Evolutionary conservation across 495 filamentous ascomycete species (phyloP).

Genomic region (Melanomma pulvis-pyrius): DNA sequence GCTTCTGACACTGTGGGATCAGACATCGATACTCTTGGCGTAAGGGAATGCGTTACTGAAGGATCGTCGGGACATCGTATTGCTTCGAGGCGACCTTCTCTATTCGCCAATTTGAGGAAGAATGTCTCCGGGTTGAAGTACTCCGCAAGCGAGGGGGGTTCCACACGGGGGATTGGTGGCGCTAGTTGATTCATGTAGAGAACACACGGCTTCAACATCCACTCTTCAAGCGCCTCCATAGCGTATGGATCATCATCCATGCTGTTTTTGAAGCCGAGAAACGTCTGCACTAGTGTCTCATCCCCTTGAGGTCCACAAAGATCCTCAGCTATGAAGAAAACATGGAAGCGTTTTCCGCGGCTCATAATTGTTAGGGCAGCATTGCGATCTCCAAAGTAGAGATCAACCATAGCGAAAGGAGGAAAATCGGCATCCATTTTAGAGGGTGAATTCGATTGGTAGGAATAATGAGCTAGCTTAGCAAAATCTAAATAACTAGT

Average conservation of each 20-base stretch:
- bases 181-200: not conserved
- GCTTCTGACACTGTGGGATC: not conserved
- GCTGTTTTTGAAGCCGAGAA: not conserved
- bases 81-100: not conserved
- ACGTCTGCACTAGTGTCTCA: not conserved
- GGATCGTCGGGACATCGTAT: not conserved
- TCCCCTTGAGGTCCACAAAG: not conserved
- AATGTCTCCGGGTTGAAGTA: constrained; percentile 4
- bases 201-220: not conserved
- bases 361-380: not conserved
- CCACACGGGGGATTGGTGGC: not conserved
- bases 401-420: constrained; percentile 1
- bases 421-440: not conserved
- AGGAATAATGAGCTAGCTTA: not conserved
- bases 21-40: not conserved
- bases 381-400: not conserved
- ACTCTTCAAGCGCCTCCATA: not conserved
- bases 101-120: constrained; percentile 1
- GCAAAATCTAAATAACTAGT: not conserved
- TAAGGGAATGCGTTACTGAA: not conserved
- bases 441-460: not conserved
- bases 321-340: not conserved
- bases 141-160: not conserved
- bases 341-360: constrained; percentile 3
- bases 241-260: constrained; percentile 3